Evolutionary conservation across 768 basidiomycete species (phyloP).

Genomic region (Termitomyces sp.): DNA sequence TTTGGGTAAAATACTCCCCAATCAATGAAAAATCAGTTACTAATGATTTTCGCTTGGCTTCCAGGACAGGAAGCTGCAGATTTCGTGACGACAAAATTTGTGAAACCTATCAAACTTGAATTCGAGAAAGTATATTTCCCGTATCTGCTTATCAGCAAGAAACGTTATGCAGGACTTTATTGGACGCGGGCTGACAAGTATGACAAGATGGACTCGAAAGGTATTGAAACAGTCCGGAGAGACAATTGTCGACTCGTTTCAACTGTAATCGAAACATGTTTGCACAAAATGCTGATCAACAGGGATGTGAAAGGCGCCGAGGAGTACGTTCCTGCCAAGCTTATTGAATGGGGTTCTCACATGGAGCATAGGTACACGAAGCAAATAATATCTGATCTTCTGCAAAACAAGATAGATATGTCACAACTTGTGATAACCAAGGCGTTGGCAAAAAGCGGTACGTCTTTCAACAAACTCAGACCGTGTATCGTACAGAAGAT

Average conservation of each 20-base stretch:
- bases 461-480: constrained; percentile 9
- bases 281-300: constrained; percentile 97
- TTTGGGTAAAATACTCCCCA: constrained; percentile 48
- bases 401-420: constrained; percentile 98
- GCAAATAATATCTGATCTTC: constrained; percentile 84
- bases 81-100: constrained; percentile 84
- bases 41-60: constrained; percentile 1
- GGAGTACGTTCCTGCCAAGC: constrained; percentile 43
- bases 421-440: constrained; percentile 99
- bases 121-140: constrained; percentile 99
- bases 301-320: constrained; percentile 91
- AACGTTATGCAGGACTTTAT: constrained; percentile 96
- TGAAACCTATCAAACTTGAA: constrained; percentile 96
- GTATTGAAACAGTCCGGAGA: constrained; percentile 98
- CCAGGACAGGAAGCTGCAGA: constrained; percentile 89
- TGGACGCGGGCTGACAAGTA: constrained; percentile 96
- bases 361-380: constrained; percentile 71
- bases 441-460: constrained; percentile 83
- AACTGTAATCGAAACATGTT: constrained; percentile 95
- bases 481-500: not conserved
- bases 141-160: constrained; percentile 96
- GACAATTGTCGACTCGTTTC: constrained; percentile 99
- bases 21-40: not conserved
- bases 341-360: not conserved
- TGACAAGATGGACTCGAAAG: constrained; percentile 99